Evolutionary conservation across 495 filamentous ascomycete species (phyloP), one percentile per base, ranked within the genome.

Genomic region (Staphylotrichum longicolle): DNA sequence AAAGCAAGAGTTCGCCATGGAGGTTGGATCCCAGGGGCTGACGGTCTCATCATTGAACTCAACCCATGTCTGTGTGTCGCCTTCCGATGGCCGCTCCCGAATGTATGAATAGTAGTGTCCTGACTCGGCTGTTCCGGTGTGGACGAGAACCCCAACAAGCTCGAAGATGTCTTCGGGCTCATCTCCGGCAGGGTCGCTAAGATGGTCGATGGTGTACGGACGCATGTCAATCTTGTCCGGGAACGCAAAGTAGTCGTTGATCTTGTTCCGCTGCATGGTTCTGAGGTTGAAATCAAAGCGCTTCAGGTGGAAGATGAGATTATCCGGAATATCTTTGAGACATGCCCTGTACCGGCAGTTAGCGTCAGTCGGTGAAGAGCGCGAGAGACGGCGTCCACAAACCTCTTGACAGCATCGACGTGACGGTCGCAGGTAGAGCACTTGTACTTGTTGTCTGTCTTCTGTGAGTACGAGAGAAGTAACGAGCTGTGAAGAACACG

Each of bases 21-120:
- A 80, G 1, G 75, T 75, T 7, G 85, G 86, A 67, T 96, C 88
- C 77, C 93, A 97, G 1, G 74, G 69, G 41, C 77, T 85, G 27
- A 96, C 92, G 56, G 85, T 82, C 5, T 89, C 88, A 69, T 99
- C 94, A 66, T 99, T 97, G 74, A 96, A 96, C 68, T 96, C 88
- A 30, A 97, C 82, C 94, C 94, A 99, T 3, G 81, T 77, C 32
- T 73, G 75, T 1, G 71, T 63, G 10, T 72, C 71, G 32, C 73
- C 75, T 27, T 72, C 74, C 4, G 82, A 80, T 5, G 91, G 87
- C 33, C 91, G 82, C 71, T 96, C 88, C 27, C 91, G 88, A 56
- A 93, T 88, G 74, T 89, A 98, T 0, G 94, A 97, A 73, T 96
- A 98, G 73, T 99, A 99, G 72, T 99, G 94, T 0, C 94, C 94